Evolutionary conservation across 495 filamentous ascomycete genomes (phyloP).

Genomic region (Trichoderma orchidacearum): DNA sequence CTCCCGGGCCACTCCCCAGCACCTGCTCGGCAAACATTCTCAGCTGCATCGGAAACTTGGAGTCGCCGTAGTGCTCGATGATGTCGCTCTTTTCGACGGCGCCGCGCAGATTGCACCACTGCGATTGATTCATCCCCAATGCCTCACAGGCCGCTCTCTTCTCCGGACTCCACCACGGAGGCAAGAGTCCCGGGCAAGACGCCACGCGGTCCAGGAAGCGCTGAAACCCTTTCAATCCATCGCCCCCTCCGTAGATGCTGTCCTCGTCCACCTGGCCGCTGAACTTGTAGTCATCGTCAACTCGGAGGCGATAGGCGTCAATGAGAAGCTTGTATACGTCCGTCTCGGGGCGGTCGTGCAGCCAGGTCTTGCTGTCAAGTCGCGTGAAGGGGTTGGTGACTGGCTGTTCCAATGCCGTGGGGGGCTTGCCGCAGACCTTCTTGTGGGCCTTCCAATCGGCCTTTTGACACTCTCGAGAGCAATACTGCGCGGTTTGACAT

Average conservation of each 20-base stretch:
- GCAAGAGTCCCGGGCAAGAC: conserved; percentile 13
- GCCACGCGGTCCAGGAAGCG: conserved; percentile 7
- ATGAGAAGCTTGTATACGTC: conserved; percentile 33
- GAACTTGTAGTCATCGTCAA: conserved; percentile 23
- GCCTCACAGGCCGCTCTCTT: conserved; percentile 16
- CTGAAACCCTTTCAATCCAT: conserved; percentile 6
- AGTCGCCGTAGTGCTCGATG: conserved; percentile 22
- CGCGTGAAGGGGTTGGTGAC: conserved; percentile 13
- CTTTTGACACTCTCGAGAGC: conserved; percentile 31
- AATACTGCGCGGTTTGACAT: conserved; percentile 27
- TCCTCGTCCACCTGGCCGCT: conserved; percentile 7
- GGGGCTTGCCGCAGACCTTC: conserved; percentile 14
- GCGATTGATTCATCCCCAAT: conserved; percentile 6
- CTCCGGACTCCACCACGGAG: conserved; percentile 25
- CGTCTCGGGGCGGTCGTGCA: conserved; percentile 23
- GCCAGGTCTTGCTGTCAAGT: conserved; percentile 17
- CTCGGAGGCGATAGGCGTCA: conserved; percentile 30
- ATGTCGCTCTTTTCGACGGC: conserved; percentile 22
- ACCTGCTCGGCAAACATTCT: conserved; percentile 13
- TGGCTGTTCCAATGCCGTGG: conserved; percentile 4
- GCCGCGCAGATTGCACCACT: conserved; percentile 8
- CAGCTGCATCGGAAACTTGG: conserved; percentile 30
- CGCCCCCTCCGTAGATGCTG: conserved; percentile 15
- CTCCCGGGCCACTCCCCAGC: neutral
- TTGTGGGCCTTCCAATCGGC: conserved; percentile 32